Conservation (phyloP, 2,329 filamentous ascomycete species). For the Aspergillus udagawae region DNA sequence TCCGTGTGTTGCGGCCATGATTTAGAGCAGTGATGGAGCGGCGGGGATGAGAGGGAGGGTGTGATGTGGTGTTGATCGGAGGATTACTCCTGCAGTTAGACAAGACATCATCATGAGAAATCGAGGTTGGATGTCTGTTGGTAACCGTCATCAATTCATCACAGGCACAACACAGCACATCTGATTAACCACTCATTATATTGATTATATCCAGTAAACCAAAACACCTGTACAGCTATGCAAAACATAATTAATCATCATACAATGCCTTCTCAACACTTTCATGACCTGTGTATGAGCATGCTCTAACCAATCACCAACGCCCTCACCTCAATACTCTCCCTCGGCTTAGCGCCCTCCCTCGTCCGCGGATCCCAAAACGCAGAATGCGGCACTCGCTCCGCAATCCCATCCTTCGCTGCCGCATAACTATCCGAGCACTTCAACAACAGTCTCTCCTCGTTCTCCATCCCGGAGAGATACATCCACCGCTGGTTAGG, state of each 20-base stretch:
- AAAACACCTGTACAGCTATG: not conserved
- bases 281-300: too few species aligned
- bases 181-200: not conserved
- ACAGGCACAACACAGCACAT: not conserved
- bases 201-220: not conserved
- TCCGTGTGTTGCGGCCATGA: not conserved
- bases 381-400: conserved; percentile 65
- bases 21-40: not conserved
- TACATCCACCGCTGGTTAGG: conserved; percentile 70
- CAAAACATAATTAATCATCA: not conserved
- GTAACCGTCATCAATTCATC: not conserved
- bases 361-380: conserved; percentile 73
- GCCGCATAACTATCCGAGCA: conserved; percentile 60
- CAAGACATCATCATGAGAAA: not conserved
- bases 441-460: conserved; percentile 71
- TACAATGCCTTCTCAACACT: not conserved
- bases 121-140: not conserved
- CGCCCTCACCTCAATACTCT: conserved; percentile 86
- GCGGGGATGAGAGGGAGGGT: not conserved
- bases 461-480: conserved; percentile 70
- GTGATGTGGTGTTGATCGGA: not conserved
- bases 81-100: not conserved
- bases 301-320: conserved; percentile 66
- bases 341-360: conserved; percentile 64
- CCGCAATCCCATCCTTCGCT: conserved; percentile 44